Percentiles rank a stretch among this genome's conserved stretches.
Conservation (phyloP, 768 basidiomycete species). For the Boletus patriciae region DNA sequence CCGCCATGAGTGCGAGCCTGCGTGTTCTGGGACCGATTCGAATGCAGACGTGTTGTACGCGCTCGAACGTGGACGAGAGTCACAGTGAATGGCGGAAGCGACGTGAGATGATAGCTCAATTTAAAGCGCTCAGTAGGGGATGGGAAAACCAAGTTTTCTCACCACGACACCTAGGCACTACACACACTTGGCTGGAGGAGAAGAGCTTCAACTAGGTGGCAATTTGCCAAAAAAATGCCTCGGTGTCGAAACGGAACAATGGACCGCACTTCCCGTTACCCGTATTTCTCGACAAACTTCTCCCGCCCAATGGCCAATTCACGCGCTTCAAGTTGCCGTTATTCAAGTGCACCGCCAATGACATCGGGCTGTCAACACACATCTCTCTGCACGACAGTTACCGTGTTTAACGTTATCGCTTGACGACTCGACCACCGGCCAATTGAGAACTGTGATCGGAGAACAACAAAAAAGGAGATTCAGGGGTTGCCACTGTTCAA, state of each 20-base stretch:
- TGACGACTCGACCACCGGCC: too few species aligned
- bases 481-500: too few species aligned
- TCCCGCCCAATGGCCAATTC: too few species aligned
- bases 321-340: not conserved
- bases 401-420: too few species aligned
- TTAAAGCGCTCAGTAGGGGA: not conserved
- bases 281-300: not conserved
- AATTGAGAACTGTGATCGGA: too few species aligned
- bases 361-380: not conserved
- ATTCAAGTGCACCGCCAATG: not conserved
- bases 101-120: not conserved
- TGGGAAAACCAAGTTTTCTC: slow-evolving; percentile 12
- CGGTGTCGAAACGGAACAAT: slow-evolving; percentile 4
- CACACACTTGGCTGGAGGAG: not conserved
- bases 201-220: not conserved
- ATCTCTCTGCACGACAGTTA: too few species aligned
- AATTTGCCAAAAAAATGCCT: not conserved
- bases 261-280: not conserved
- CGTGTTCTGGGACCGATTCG: slow-evolving; percentile 5
- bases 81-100: not conserved
- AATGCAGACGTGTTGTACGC: slow-evolving; percentile 7
- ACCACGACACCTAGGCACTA: not conserved
- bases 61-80: slow-evolving; percentile 3
- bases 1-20: slow-evolving; percentile 33
- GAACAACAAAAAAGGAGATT: too few species aligned